phyloP scores from a whole-genome alignment of 495 filamentous ascomycete species.

The Apodospora peruviana region DNA sequence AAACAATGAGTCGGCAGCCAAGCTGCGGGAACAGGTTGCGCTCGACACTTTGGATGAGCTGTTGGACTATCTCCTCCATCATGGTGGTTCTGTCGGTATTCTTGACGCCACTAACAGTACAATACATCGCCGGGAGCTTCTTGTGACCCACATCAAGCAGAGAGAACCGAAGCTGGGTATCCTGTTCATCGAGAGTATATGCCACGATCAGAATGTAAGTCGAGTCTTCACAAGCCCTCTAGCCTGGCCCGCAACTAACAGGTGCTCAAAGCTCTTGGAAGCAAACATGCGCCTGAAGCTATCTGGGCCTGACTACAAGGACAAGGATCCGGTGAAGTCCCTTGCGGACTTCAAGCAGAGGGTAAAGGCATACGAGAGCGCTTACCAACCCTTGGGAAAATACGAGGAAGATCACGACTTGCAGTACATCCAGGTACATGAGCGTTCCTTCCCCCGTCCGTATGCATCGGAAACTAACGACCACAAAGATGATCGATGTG shows the following conservation, averaged over 20 bases:
- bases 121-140: slow-evolving; percentile 69
- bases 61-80: slow-evolving; percentile 75
- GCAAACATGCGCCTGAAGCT: slow-evolving; percentile 97
- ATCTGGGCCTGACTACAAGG: slow-evolving; percentile 93
- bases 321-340: slow-evolving; percentile 77
- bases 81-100: slow-evolving; percentile 91
- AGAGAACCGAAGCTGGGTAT: slow-evolving; percentile 84
- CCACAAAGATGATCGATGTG: slow-evolving; percentile 83
- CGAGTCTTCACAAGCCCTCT: slow-evolving; percentile 1
- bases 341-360: slow-evolving; percentile 89
- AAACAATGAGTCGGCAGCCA: slow-evolving; percentile 72
- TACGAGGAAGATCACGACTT: slow-evolving; percentile 85
- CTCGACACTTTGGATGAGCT: slow-evolving; percentile 89
- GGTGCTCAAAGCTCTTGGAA: slow-evolving; percentile 58
- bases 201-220: slow-evolving; percentile 64
- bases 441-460: neutral
- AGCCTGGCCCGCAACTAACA: neutral
- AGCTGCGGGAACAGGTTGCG: slow-evolving; percentile 83
- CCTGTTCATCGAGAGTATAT: slow-evolving; percentile 89
- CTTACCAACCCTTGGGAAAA: slow-evolving; percentile 84
- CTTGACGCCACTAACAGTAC: slow-evolving; percentile 97
- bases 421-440: slow-evolving; percentile 73
- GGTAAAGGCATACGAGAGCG: slow-evolving; percentile 87
- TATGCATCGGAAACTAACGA: slow-evolving; percentile 1
- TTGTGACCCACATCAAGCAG: slow-evolving; percentile 76